Base-by-base conservation (phyloP, 2,329 filamentous ascomycete species). In the Colletotrichum lupini region DNA sequence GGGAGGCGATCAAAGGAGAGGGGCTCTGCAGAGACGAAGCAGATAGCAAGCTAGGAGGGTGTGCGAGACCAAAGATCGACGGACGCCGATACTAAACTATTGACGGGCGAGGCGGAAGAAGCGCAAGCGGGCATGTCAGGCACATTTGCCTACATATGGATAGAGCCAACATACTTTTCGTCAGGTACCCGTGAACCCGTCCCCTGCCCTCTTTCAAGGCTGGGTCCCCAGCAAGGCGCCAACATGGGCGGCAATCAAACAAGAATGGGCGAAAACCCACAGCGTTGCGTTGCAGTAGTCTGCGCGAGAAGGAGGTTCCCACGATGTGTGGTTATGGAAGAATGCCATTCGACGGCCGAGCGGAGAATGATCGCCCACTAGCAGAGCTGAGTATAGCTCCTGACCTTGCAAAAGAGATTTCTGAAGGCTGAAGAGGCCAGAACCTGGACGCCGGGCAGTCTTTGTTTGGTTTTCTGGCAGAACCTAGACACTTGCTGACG, bases 1-100 rank as follows among this genome's bases (percentile, higher is more conserved):
- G 49, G 46, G 37, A 58, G 35, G 22, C 11, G 71, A 61, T 69
- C 56, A 66, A 57, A 73, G 67, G 65, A 19, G 30, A 46, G 55
- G 55, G 56, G 58, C 67, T 37, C 32, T 32, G 55, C 53, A 60
- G 53, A 55, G 28, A 30, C 49, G 28, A 56, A 69, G 59, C 14
- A 42, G 37, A 42, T 42, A 42, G 30, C 16, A 60, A 9, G 28
- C 22, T 28, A 30, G n/a, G 22, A 61, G 57, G 63, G 68, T 16
- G 49, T 61, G 57, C 9, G 46, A 22, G 46, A 49, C 16, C 46
- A 59, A 53, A n/a, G 58, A 69, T 63, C 55, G 59, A 26, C 59
- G 32, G 53, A 19, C 22, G 58, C 42, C 42, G 42, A 49, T 49
- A 46, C 30, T 49, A 49, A 24, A 72, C 65, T 62, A 72, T 61